Evolutionary conservation across 192 early-diverging fungal species (phyloP).

Genomic region (Glomus cerebriforme): DNA sequence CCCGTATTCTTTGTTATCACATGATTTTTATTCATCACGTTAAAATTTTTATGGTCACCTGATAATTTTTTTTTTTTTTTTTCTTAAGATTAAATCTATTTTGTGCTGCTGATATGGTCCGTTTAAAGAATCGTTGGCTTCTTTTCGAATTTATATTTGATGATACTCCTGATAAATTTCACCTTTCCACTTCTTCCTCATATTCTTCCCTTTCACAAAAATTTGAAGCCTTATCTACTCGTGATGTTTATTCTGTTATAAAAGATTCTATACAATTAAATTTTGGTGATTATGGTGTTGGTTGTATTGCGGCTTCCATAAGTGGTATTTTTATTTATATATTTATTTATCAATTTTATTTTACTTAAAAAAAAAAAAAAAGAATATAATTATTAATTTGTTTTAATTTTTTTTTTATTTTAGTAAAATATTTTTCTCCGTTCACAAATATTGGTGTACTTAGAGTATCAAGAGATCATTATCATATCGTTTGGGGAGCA

Average conservation of each 20-base stretch:
- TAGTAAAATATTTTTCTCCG: conserved; percentile 55
- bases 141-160: conserved; percentile 49
- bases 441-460: conserved; percentile 50
- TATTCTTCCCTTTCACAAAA: conserved; percentile 18
- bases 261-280: conserved; percentile 46
- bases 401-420: too few relatives aligned
- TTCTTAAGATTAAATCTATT: too few relatives aligned
- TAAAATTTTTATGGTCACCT: too few relatives aligned
- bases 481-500: conserved; percentile 47
- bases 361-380: background rate
- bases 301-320: conserved; percentile 38
- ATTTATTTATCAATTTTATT: background rate
- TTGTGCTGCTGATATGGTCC: conserved; percentile 37
- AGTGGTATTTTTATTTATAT: conserved; percentile 33
- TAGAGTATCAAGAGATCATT: conserved; percentile 47
- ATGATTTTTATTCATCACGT: too few relatives aligned
- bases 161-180: conserved; percentile 38
- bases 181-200: conserved; percentile 29
- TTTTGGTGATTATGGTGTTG: conserved; percentile 53
- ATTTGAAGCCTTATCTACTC: conserved; percentile 34
- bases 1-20: too few relatives aligned
- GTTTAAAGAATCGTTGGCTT: conserved; percentile 56
- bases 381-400: background rate
- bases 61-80: too few relatives aligned
- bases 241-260: conserved; percentile 37